These are phyloP conservation scores for Bipolaris gigantea DNA, from an alignment of 2,329 filamentous ascomycete genomes.

Conservation along the genomic window DNA sequence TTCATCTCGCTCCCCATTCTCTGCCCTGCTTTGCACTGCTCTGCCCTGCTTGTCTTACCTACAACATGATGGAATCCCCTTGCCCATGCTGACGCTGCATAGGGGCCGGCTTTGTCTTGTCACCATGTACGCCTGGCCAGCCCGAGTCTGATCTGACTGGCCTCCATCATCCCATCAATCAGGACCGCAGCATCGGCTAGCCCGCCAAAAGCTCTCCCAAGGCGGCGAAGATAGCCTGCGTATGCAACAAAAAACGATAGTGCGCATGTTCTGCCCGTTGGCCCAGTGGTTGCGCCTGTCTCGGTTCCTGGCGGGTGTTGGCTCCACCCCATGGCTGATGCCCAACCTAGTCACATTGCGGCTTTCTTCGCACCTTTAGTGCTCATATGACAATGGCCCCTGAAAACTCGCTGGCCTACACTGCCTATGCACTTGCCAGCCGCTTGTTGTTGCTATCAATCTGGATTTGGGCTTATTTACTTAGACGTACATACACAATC, in stretches of 20 bases:
- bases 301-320: neutral
- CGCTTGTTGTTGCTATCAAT: constrained; percentile 2
- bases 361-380: neutral
- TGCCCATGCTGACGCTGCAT: too few species aligned
- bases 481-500: constrained; percentile 6
- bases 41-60: too few species aligned
- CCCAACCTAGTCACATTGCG: neutral
- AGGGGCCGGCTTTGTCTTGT: neutral
- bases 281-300: constrained; percentile 4
- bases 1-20: neutral
- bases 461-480: constrained; percentile 4
- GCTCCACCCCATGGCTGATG: neutral
- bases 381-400: neutral
- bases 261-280: constrained; percentile 4
- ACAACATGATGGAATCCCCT: too few species aligned
- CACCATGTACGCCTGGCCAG: neutral
- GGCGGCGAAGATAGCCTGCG: constrained; percentile 1
- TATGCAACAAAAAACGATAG: constrained; percentile 1
- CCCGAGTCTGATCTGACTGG: neutral
- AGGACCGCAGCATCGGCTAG: constrained; percentile 1
- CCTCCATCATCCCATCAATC: neutral
- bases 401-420: neutral
- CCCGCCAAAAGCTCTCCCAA: constrained; percentile 6
- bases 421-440: neutral
- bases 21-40: neutral